Evolutionary conservation across 306 rosid species (phyloP).

Genomic region (Dryas alaskensis): DNA sequence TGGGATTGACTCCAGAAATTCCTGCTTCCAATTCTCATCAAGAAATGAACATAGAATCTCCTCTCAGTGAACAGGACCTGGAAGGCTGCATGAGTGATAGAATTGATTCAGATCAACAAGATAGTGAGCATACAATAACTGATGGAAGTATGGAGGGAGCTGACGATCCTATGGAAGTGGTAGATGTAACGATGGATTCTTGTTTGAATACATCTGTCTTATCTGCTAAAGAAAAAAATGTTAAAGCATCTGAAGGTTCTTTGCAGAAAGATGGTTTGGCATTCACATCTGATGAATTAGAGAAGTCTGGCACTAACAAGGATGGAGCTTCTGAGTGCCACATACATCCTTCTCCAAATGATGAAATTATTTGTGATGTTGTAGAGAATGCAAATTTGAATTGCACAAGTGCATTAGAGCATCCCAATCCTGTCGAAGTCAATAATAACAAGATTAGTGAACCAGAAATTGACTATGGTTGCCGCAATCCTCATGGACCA

Average conservation of each 20-base stretch:
- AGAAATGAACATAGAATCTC: slow-evolving; percentile 36
- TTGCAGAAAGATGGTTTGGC: slow-evolving; percentile 29
- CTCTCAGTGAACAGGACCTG: slow-evolving; percentile 34
- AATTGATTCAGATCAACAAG: slow-evolving; percentile 37
- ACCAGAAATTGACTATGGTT: slow-evolving; percentile 30
- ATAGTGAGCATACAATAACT: slow-evolving; percentile 29
- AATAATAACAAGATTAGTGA: slow-evolving; percentile 23
- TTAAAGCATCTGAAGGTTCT: slow-evolving; percentile 22
- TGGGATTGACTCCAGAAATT: slow-evolving; percentile 22
- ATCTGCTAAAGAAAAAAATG: slow-evolving; percentile 32
- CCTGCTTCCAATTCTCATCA: slow-evolving; percentile 31
- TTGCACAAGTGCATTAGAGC: slow-evolving; percentile 26
- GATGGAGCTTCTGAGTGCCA: slow-evolving; percentile 34
- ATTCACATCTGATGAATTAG: slow-evolving; percentile 32
- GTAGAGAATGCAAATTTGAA: slow-evolving; percentile 28
- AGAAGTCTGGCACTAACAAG: slow-evolving; percentile 33
- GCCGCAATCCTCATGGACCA: slow-evolving; percentile 29
- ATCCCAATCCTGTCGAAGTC: slow-evolving; percentile 30
- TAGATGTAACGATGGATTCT: slow-evolving; percentile 40
- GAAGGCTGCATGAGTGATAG: slow-evolving; percentile 35
- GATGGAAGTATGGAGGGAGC: slow-evolving; percentile 43
- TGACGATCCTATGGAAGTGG: slow-evolving; percentile 27
- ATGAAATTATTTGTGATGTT: slow-evolving; percentile 23
- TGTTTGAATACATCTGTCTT: slow-evolving; percentile 18
- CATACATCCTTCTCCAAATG: slow-evolving; percentile 28